Evolutionary conservation across 441 rosid genomes (phyloP).

Genomic region (Populus hybrid): DNA sequence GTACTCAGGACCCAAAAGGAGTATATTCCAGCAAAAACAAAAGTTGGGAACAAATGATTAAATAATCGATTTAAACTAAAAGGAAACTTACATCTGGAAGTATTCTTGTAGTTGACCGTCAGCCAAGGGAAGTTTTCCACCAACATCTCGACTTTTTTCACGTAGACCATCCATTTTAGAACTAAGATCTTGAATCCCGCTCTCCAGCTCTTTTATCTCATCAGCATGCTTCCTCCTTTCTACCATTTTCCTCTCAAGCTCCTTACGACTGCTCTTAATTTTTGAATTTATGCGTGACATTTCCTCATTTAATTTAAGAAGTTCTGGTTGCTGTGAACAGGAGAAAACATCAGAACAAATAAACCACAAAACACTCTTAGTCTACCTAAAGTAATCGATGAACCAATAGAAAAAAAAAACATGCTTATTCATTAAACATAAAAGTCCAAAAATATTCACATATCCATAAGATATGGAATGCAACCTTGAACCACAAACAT

Average conservation of each 20-base stretch:
- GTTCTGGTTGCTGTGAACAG: constrained; percentile 81
- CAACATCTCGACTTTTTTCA: constrained; percentile 77
- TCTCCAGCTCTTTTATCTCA: constrained; percentile 68
- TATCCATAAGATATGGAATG: neutral
- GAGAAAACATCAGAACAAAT: constrained; percentile 19
- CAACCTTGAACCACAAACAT: neutral
- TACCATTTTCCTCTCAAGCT: constrained; percentile 67
- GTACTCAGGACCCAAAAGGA: neutral
- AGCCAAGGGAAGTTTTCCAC: constrained; percentile 78
- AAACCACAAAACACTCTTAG: constrained; percentile 8
- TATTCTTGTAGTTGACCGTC: constrained; percentile 77
- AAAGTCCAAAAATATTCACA: neutral
- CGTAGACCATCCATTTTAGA: constrained; percentile 68
- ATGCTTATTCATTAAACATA: neutral
- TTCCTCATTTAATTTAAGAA: constrained; percentile 84
- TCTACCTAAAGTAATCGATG: neutral
- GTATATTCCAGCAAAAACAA: neutral
- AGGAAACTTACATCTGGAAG: constrained; percentile 75
- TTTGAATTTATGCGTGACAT: constrained; percentile 79
- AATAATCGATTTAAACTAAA: neutral
- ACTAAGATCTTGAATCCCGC: constrained; percentile 70
- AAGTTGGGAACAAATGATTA: neutral
- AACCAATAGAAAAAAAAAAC: neutral
- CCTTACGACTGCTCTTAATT: constrained; percentile 80
- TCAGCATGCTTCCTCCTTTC: constrained; percentile 73